Evolutionary conservation across 768 basidiomycete genomes (phyloP), one percentile per base, ranked within the genome.

Genomic region (Amanita rimosa): DNA sequence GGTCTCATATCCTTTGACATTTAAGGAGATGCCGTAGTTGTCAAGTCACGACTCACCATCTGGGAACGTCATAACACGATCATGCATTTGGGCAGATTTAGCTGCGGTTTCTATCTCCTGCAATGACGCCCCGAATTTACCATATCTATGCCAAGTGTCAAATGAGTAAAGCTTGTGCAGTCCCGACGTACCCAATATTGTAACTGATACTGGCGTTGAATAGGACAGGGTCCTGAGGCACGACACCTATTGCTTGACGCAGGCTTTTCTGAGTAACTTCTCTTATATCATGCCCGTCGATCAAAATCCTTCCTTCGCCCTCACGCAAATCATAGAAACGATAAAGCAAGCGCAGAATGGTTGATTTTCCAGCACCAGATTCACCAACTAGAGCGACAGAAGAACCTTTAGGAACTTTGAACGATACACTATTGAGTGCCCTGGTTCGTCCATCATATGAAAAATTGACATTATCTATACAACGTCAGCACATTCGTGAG

Each of bases 381-480:
- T 85, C 82, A 17, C 85, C 91, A 11, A 98, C 90, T 17, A 97
- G 75, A 0, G 94, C 95, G 16, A 96, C 92, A 11, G 87, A 83
- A 4, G 82, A 79, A 4, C 87, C 86, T 59, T 85, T 88, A 0
- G 87, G 86, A 16, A 97, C 83, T 57, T 78, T 85, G 74, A 97
- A 97, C 1, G 84, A 88, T 34, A 97, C 76, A 26, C 78, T 78
- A 52, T 81, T 75, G 13, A 97, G 71, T 0, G 85, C 85, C 52
- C 73, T 76, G 13, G 71, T 73, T 19, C 84, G 76, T 3, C 73
- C 73, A 55, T 88, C 85, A 63, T 96, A 95, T 3, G 86, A 84
- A 65, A 97, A 93, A 55, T 64, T 73, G 55, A 95, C 94, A 56
- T 95, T 81, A 22, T 90, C 85, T 89, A 49, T 39, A 33, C 27